Evolutionary conservation across 1,284 basidiomycete genomes (phyloP), one percentile per base, ranked within the genome.

Genomic region (Cryptococcus deneoformans): DNA sequence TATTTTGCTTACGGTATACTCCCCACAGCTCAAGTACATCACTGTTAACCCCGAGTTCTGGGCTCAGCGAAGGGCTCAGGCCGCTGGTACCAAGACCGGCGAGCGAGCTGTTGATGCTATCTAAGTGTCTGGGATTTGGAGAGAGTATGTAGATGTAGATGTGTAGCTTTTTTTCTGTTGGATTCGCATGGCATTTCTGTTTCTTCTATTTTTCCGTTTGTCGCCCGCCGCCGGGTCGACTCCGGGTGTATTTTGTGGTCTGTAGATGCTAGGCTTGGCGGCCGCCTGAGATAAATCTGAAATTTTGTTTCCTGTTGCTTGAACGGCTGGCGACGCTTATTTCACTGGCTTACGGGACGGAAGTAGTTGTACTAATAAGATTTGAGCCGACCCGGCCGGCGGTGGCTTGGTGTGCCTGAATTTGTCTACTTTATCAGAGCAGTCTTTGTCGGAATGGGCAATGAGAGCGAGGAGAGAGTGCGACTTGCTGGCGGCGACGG

Each of bases 11-110:
- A 29, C 29, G 3, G 29, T 29, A 29, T 29, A 29, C 29, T 29
- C 5, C 29, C 35, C 5, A 38, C 58, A 75, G 70, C 64, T 60
- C 56, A 76, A 76, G 60, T 69, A 72, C 67, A 58, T 73, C 48
- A 57, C 69, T 12, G 44, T 60, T 56, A 64, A 72, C 68, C 57
- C 54, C 39, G 68, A 73, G 37, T 76, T 70, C 65, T 76, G 74
- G 74, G 62, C 57, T 24, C 67, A 75, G 65, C 70, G 74, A 56
- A 65, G 66, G 62, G 56, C 55, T 45, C 48, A 55, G 47, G 60
- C 60, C 46, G 29, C 29, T 29, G 54, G 58, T 11, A 58, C 56
- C 35, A 40, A 62, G 50, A 52, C 48, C 37, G 55, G 62, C 53
- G 37, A 61, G 48, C 64, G 66, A 53, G 24, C 58, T 29, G 68